These are phyloP conservation scores for Malus sieversii DNA, from an alignment of 306 rosid genomes.

Conservation along the genomic window DNA sequence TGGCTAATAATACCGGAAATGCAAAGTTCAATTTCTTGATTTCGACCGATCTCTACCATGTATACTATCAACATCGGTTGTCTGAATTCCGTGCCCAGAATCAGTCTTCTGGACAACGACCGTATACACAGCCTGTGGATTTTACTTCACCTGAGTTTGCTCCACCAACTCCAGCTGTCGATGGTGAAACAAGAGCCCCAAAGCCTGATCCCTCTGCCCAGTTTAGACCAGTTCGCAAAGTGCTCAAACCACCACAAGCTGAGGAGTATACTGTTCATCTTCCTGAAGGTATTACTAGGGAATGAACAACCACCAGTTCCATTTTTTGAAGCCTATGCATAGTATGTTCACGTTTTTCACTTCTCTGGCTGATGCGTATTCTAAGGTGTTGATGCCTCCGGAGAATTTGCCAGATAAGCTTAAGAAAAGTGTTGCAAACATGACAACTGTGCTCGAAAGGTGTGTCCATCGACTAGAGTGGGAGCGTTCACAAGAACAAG, in stretches of 20 bases:
- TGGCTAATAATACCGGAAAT: conserved; percentile 71
- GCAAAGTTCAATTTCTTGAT: conserved; percentile 73
- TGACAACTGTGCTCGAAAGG: conserved; percentile 87
- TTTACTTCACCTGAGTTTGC: conserved; percentile 29
- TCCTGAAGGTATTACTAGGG: conserved; percentile 95
- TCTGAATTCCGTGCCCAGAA: conserved; percentile 75
- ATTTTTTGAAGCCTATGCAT: conserved; percentile 91
- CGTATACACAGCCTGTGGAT: conserved; percentile 36
- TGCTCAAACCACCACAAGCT: conserved; percentile 85
- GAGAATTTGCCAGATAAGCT: conserved; percentile 75
- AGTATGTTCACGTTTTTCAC: conserved; percentile 94
- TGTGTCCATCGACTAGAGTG: conserved; percentile 86
- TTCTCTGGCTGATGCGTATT: conserved; percentile 88
- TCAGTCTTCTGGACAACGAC: conserved; percentile 46
- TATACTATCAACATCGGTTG: conserved; percentile 83
- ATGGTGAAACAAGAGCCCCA: conserved; percentile 33
- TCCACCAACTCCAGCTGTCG: conserved; percentile 29
- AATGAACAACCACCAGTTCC: conserved; percentile 85
- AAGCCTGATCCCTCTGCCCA: conserved; percentile 61
- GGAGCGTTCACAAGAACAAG: conserved; percentile 96
- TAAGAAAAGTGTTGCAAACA: conserved; percentile 67
- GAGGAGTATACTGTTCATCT: conserved; percentile 91
- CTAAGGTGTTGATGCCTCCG: conserved; percentile 90
- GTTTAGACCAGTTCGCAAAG: conserved; percentile 63
- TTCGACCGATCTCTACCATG: conserved; percentile 74